Conservation (phyloP, 805 yeast species). For the Sugiyamaella floridensis region DNA sequence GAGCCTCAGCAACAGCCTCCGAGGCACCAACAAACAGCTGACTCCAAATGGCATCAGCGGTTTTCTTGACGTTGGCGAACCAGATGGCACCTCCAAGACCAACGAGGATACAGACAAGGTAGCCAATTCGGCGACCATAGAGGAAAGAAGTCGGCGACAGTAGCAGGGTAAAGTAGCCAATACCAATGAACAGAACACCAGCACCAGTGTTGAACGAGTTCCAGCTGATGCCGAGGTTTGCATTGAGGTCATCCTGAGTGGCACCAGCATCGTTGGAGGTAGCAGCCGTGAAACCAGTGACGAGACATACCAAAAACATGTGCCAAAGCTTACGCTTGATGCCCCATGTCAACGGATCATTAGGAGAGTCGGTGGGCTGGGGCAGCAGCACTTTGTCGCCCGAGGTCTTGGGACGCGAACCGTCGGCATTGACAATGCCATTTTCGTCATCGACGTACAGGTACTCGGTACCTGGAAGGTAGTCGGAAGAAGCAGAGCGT, state of each 20-base stretch:
- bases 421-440: slow-evolving; percentile 2
- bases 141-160: slow-evolving; percentile 62
- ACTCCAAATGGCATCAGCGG: slow-evolving; percentile 65
- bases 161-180: slow-evolving; percentile 58
- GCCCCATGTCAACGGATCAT: slow-evolving; percentile 64
- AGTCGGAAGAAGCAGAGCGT: slow-evolving; percentile 12
- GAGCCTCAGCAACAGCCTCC: slow-evolving; percentile 78
- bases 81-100: slow-evolving; percentile 64
- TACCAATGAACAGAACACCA: slow-evolving; percentile 65
- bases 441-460: slow-evolving; percentile 13
- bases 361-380: slow-evolving; percentile 59
- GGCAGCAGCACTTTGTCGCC: slow-evolving; percentile 50
- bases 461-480: slow-evolving; percentile 23
- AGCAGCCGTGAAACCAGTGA: slow-evolving; percentile 43
- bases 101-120: slow-evolving; percentile 50
- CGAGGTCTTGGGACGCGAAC: slow-evolving; percentile 15
- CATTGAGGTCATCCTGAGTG: slow-evolving; percentile 59
- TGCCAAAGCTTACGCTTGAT: slow-evolving; percentile 41
- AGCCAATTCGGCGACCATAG: slow-evolving; percentile 61
- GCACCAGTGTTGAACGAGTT: slow-evolving; percentile 73
- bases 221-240: slow-evolving; percentile 55
- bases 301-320: slow-evolving; percentile 35
- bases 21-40: slow-evolving; percentile 74
- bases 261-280: slow-evolving; percentile 70
- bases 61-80: slow-evolving; percentile 52